Evolutionary conservation across 2,329 filamentous ascomycete species (phyloP), one percentile per base, ranked within the genome.

Genomic region (Ceratocystis diversiconidia): DNA sequence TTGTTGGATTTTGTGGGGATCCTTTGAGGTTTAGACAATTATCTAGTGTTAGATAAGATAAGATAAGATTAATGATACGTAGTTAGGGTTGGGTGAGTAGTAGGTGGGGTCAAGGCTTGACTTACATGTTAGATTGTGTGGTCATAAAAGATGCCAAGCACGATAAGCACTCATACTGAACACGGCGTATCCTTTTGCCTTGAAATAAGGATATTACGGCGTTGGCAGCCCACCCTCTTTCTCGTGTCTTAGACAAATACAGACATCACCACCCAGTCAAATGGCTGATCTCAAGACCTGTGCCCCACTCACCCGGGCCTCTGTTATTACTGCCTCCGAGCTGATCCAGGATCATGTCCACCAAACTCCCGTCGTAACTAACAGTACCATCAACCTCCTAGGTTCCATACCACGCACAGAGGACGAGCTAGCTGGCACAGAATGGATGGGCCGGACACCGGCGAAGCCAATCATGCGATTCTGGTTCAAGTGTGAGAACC

Each of bases 401-500:
- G 91, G 91, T 17, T 95, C 89, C 1, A 86, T 83, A 25, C 83
- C 88, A 6, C 85, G 88, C 69, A 74, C 79, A 0, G 64, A 76
- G 1, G 77, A 79, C 3, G 78, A 81, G 3, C 77, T 88, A 0
- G 71, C 74, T 57, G 81, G 79, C 15, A 87, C 85, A 3, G 75
- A 77, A 69, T 85, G 80, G 77, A 73, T 81, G 70, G 81, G 80
- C 79, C 48, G 72, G 0, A 83, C 87, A 0, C 80, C 86, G 0
- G 84, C 88, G 0, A 77, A 73, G 3, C 90, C 90, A 0, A 82
- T 77, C 62, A 77, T 96, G 48, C 80, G 84, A 12, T 79, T 97
- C 63, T 94, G 89, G 79, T 95, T 97, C 82, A 97, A 97, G 78
- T 95, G 90, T 75, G 92, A 97, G 79, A 96, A 96, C 75, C 79